Conservation (phyloP, 1,284 basidiomycete genomes). For the Tylopilus sp. region DNA sequence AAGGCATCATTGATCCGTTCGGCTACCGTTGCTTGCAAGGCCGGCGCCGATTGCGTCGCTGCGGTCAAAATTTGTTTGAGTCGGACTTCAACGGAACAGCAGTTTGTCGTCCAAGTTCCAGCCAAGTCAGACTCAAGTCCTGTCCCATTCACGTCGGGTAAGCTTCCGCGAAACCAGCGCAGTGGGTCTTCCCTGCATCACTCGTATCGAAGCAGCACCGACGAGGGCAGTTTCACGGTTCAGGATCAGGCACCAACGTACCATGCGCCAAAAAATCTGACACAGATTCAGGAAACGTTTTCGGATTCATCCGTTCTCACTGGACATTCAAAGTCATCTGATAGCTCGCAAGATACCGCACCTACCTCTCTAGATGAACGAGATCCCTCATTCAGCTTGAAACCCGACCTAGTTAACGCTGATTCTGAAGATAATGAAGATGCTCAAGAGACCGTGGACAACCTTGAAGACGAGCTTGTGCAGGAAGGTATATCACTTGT, state of each 20-base stretch:
- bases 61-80: constrained; percentile 77
- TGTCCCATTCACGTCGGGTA: constrained; percentile 44
- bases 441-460: constrained; percentile 30
- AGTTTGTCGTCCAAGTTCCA: constrained; percentile 64
- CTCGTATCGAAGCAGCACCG: constrained; percentile 28
- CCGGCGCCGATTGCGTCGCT: constrained; percentile 84
- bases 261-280: constrained; percentile 19
- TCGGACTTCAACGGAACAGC: constrained; percentile 54
- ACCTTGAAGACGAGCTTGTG: constrained; percentile 54
- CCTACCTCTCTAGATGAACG: constrained; percentile 46
- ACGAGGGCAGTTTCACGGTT: constrained; percentile 56
- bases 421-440: constrained; percentile 47
- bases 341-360: constrained; percentile 44
- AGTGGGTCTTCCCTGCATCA: constrained; percentile 35
- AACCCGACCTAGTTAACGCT: constrained; percentile 35
- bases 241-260: constrained; percentile 41
- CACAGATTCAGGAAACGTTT: constrained; percentile 29
- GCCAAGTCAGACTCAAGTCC: constrained; percentile 42
- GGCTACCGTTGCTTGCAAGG: constrained; percentile 83
- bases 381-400: constrained; percentile 32
- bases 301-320: constrained; percentile 34
- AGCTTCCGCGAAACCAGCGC: constrained; percentile 39
- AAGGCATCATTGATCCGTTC: constrained; percentile 74
- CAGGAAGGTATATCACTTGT: constrained; percentile 50
- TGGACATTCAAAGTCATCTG: constrained; percentile 40